Base-by-base conservation (phyloP, 2,329 filamentous ascomycete species). In the Alternaria infectoria region DNA sequence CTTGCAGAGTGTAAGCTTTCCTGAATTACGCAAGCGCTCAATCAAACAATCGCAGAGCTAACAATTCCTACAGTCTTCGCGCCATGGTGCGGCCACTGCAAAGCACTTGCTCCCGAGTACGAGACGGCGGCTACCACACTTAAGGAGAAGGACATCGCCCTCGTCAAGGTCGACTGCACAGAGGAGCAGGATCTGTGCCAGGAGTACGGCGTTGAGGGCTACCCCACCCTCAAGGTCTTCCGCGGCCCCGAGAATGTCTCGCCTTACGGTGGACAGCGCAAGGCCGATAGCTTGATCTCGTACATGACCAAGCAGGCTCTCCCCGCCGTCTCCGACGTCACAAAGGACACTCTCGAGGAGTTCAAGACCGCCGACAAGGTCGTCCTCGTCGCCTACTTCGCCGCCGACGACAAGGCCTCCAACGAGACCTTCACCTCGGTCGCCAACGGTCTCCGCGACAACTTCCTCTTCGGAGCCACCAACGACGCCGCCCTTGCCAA, bases 271-370 rank as follows among this genome's bases (percentile, higher is more conserved):
- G 96, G 96, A 79, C 91, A 93, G 83, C 89, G 96, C 82, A 97
- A 98, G 87, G 90, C 94, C 70, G 89, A 88, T 82, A 85, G 87
- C 36, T 89, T 91, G 74, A 82, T 90, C 68, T 91, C 89, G 25
- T 98, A 97, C 87, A 99, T 99, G 96, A 91, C 93, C 81, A 99
- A 98, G 89, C 96, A 98, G 85, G 92, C 93, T 25, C 88, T 99
- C 65, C 96, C 96, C 57, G 92, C 96, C 69, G 94, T 99, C 69
- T 97, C 96, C 6, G 78, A 87, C 69, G 87, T 99, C 64, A 90
- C 88, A 74, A 89, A 91, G 81, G 92, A 95, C 70, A 93, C 90
- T 64, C 85, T 97, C 59, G 92, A 94, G 79, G 94, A 97, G 75
- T 97, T 99, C 90, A 98, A 98, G 90, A 95, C 91, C 64, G 89